Conservation (phyloP, 805 yeast species). For the Saccharomycodes ludwigii region DNA sequence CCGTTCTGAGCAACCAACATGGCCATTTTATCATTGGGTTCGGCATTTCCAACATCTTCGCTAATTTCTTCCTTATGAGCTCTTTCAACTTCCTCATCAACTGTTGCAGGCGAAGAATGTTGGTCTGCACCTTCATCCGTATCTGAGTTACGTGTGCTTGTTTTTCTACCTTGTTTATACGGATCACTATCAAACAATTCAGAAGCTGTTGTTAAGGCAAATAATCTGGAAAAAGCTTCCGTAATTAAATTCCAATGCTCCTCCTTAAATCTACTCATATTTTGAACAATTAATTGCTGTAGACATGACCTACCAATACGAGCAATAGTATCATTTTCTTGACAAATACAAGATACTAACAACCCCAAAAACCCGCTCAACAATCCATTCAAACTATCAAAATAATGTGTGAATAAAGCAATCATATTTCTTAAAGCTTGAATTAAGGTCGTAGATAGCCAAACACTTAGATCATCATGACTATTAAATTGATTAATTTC, state of each 20-base stretch:
- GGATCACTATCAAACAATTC: slow-evolving; percentile 58
- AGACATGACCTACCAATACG: slow-evolving; percentile 88
- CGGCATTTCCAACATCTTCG: slow-evolving; percentile 26
- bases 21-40: slow-evolving; percentile 12
- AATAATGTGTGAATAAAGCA: slow-evolving; percentile 70
- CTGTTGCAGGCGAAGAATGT: slow-evolving; percentile 22
- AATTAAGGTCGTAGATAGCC: slow-evolving; percentile 93
- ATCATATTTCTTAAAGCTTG: slow-evolving; percentile 89
- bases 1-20: not conserved
- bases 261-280: slow-evolving; percentile 47
- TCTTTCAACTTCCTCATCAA: slow-evolving; percentile 20
- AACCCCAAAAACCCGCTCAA: slow-evolving; percentile 69
- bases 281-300: slow-evolving; percentile 66
- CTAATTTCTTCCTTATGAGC: slow-evolving; percentile 24
- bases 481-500: slow-evolving; percentile 51
- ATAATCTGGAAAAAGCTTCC: slow-evolving; percentile 52
- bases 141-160: slow-evolving; percentile 3
- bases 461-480: slow-evolving; percentile 81
- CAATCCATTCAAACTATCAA: slow-evolving; percentile 60
- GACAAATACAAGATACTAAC: slow-evolving; percentile 81
- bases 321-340: slow-evolving; percentile 93
- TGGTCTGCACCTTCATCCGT: slow-evolving; percentile 9
- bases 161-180: slow-evolving; percentile 22
- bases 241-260: slow-evolving; percentile 69
- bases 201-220: slow-evolving; percentile 72